A percentile compares a stretch with the other conserved stretches of the same genome.
Evolutionary conservation across 176 grass and related monocot genomes (phyloP).

Genomic region (Puccinellia tenuiflora): DNA sequence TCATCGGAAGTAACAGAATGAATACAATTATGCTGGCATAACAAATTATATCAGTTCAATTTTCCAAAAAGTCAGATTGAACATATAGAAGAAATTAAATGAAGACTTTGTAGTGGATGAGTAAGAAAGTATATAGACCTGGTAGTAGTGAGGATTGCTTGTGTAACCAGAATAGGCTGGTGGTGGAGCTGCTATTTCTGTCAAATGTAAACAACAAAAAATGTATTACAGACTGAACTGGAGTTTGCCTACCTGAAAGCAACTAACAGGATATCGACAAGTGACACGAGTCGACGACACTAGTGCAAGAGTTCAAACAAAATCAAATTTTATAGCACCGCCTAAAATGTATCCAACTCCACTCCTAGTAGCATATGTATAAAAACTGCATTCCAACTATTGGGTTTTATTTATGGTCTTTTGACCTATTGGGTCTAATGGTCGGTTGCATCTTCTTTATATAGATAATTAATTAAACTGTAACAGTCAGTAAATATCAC

Average conservation of each 20-base stretch:
- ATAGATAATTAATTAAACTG: neutral
- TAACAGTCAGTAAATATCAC: neutral
- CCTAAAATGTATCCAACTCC: conserved; percentile 2
- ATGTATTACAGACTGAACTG: neutral
- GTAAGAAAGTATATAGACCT: conserved; percentile 32
- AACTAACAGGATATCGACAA: neutral
- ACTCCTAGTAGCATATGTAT: neutral
- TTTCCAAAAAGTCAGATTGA: conserved; percentile 3
- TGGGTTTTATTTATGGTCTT: neutral
- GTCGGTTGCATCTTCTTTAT: neutral
- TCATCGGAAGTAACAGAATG: neutral
- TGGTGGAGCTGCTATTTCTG: neutral
- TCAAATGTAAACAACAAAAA: conserved; percentile 15
- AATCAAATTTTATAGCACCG: neutral
- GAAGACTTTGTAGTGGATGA: neutral
- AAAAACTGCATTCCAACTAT: neutral
- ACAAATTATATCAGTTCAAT: neutral
- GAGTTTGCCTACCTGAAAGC: neutral
- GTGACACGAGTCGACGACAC: neutral
- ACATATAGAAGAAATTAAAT: conserved; percentile 1
- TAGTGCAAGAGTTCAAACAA: neutral
- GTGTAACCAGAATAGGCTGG: conserved; percentile 41
- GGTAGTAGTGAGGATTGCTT: conserved; percentile 28
- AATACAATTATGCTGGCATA: neutral
- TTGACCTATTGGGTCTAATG: neutral